Base-by-base conservation (phyloP, 2,329 filamentous ascomycete species). In the Microcyclospora pomicola region DNA sequence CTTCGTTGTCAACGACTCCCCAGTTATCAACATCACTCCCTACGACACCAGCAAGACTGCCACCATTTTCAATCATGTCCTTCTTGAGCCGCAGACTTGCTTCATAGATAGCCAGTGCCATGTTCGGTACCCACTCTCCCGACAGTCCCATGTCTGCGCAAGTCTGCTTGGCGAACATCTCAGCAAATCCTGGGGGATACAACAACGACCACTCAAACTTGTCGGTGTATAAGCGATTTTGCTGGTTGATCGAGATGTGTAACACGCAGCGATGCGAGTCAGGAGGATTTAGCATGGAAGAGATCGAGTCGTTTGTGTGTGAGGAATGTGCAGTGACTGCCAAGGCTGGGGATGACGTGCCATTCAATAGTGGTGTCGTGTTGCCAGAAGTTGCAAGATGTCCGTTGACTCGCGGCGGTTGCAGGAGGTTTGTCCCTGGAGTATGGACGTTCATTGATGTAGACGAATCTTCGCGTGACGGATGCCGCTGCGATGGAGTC, bases 191-290 rank as follows among this genome's bases (percentile, higher is more conserved):
- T 2, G 86, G 82, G 2, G 87, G 86, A 53, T 96, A 87, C 13
- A 94, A 69, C 14, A 98, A 67, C 5, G 88, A 96, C 88, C 88
- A 96, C 59, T 96, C 88, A 47, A 98, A 96, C 55, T 87, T 94
- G 68, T 98, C 91, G 3, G 84, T 92, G 60, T 95, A 96, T 10
- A 96, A 72, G 50, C 82, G 79, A 39, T 92, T 93, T 37, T 86
- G 79, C 15, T 96, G 71, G 54, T 94, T 95, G 53, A 98, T 82
- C 56, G 82, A 94, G 33, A 98, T 68, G 33, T 77, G 83, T 49
- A 98, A 79, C 51, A 96, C 81, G 58, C 91, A 96, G 35, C 91
- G 78, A 61, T 96, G 95, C 2, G 84, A 87, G 59, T 96, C 88
- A 55, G 95, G 87, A 3, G 85, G 86, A 55, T 93, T 93, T 52